Evolutionary conservation across 495 filamentous ascomycete species (phyloP).

Genomic region (Neurospora tetrasperma): DNA sequence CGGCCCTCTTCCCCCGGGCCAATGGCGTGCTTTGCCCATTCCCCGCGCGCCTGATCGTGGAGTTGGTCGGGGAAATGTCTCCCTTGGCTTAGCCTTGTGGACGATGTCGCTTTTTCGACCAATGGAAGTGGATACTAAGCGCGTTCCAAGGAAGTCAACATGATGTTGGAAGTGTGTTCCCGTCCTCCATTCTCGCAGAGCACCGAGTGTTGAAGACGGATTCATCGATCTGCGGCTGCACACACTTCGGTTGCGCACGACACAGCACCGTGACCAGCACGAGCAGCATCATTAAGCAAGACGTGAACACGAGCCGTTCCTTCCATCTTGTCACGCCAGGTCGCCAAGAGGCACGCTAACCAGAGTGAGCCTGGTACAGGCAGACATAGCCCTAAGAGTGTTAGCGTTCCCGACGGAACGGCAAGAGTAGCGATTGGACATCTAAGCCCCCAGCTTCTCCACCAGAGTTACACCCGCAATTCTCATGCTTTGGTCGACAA

Average conservation of each 20-base stretch:
- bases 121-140: conserved; percentile 5
- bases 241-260: neutral
- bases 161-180: neutral
- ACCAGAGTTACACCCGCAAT: neutral
- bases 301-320: neutral
- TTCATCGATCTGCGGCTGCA: neutral
- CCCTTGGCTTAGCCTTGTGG: conserved; percentile 1
- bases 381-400: neutral
- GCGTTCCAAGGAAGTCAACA: neutral
- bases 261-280: neutral
- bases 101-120: conserved; percentile 1
- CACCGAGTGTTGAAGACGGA: neutral
- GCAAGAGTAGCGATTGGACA: conserved; percentile 3
- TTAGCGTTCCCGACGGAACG: conserved; percentile 9
- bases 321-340: neutral
- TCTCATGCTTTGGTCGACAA: neutral
- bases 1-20: neutral
- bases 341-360: neutral
- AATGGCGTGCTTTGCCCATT: neutral
- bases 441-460: neutral
- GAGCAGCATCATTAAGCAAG: neutral
- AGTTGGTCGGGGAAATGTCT: neutral
- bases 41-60: neutral
- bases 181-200: neutral
- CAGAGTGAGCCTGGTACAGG: neutral